A percentile compares a stretch with the other conserved stretches of the same genome.
Evolutionary conservation across 192 early-diverging fungal species (phyloP).

Genomic region (Coemansia sp.): DNA sequence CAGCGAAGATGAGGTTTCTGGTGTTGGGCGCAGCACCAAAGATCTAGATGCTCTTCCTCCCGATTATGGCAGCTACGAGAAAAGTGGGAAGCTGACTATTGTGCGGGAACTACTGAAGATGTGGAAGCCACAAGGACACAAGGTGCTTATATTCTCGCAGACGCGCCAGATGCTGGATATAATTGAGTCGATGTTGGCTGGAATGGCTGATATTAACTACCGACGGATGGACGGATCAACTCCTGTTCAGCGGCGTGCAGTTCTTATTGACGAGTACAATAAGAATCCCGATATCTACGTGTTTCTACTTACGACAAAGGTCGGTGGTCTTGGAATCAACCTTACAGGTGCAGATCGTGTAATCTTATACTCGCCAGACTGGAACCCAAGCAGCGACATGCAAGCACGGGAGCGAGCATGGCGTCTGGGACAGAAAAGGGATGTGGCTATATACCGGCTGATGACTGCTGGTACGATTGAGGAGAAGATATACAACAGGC

Average conservation of each 20-base stretch:
- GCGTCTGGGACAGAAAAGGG: slow-evolving; percentile 85
- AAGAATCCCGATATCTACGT: slow-evolving; percentile 66
- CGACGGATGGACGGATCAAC: slow-evolving; percentile 96
- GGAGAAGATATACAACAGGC: slow-evolving; percentile 96
- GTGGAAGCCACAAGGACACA: slow-evolving; percentile 86
- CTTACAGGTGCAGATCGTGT: slow-evolving; percentile 92
- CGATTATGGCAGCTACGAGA: slow-evolving; percentile 45
- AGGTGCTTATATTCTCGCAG: slow-evolving; percentile 90
- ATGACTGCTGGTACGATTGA: slow-evolving; percentile 96
- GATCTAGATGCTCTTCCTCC: slow-evolving; percentile 19
- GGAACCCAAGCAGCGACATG: slow-evolving; percentile 96
- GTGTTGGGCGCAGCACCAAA: neutral
- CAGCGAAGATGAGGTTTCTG: slow-evolving; percentile 17
- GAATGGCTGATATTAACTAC: slow-evolving; percentile 61
- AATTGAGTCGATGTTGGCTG: slow-evolving; percentile 70
- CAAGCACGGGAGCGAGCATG: slow-evolving; percentile 96
- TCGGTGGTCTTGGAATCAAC: slow-evolving; percentile 95
- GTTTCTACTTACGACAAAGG: slow-evolving; percentile 96
- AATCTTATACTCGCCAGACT: slow-evolving; percentile 96
- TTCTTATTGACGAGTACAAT: slow-evolving; percentile 90
- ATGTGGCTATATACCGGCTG: slow-evolving; percentile 90
- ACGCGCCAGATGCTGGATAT: slow-evolving; percentile 96
- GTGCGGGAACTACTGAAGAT: slow-evolving; percentile 77
- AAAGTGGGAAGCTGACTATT: slow-evolving; percentile 88
- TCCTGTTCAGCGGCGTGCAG: slow-evolving; percentile 79